A percentile compares a stretch with the other conserved stretches of the same genome.
Conservation (phyloP, 2,329 filamentous ascomycete genomes). For the Venturia oleaginea region DNA sequence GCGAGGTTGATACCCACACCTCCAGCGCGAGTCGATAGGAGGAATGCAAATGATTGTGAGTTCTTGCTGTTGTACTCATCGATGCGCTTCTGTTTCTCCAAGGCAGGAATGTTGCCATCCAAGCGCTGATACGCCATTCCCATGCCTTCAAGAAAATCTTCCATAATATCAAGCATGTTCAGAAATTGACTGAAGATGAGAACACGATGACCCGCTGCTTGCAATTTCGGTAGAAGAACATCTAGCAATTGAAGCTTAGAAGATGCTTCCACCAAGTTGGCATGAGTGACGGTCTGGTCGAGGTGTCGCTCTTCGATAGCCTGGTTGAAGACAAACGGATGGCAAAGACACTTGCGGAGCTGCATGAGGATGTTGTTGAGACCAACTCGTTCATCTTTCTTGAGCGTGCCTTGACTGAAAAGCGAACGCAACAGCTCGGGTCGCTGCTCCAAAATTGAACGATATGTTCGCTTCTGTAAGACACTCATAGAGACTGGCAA, state of each 20-base stretch:
- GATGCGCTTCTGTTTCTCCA: slow-evolving; percentile 90
- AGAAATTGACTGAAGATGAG: slow-evolving; percentile 96
- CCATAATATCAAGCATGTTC: slow-evolving; percentile 73
- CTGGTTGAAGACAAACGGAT: slow-evolving; percentile 88
- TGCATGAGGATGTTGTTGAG: slow-evolving; percentile 95
- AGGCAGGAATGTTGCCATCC: slow-evolving; percentile 70
- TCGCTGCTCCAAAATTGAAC: slow-evolving; percentile 86
- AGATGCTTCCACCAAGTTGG: slow-evolving; percentile 83
- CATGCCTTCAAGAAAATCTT: slow-evolving; percentile 79
- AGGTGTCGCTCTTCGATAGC: slow-evolving; percentile 77
- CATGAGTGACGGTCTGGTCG: slow-evolving; percentile 53
- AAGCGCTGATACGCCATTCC: slow-evolving; percentile 67
- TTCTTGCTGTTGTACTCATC: slow-evolving; percentile 84
- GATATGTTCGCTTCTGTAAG: slow-evolving; percentile 88
- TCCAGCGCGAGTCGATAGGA: slow-evolving; percentile 87
- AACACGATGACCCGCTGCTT: slow-evolving; percentile 77
- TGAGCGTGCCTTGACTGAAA: slow-evolving; percentile 55
- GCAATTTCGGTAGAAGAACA: slow-evolving; percentile 77
- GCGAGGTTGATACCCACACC: slow-evolving; percentile 97
- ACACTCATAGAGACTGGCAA: slow-evolving; percentile 91
- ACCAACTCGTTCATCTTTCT: slow-evolving; percentile 63
- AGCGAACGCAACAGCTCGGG: slow-evolving; percentile 81
- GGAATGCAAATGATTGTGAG: slow-evolving; percentile 77
- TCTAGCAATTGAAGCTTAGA: slow-evolving; percentile 79
- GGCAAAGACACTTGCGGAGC: slow-evolving; percentile 85